Conservation (phyloP, 2,329 filamentous ascomycete species). For the Lachnellula hyalina region DNA sequence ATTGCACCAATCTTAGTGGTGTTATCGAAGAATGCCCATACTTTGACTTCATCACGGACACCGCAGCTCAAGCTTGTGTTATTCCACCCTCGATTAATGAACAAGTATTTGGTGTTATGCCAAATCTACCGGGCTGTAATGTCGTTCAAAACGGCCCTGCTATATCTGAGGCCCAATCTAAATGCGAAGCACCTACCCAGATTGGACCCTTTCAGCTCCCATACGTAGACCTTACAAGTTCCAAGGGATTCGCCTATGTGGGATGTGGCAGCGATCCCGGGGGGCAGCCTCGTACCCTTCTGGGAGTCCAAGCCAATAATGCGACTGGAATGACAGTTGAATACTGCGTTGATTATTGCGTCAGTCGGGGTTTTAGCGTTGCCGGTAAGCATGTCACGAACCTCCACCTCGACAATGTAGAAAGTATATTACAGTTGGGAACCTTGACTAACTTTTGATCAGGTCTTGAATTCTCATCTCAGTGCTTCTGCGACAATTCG, state of each 20-base stretch:
- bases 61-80: constrained; percentile 47
- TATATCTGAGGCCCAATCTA: constrained; percentile 30
- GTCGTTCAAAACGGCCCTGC: constrained; percentile 29
- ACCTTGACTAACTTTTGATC: background rate
- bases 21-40: constrained; percentile 38
- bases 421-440: background rate
- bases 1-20: constrained; percentile 42
- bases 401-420: background rate
- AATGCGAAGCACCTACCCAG: constrained; percentile 42
- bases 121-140: constrained; percentile 51
- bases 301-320: constrained; percentile 20
- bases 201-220: constrained; percentile 43
- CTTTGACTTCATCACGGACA: constrained; percentile 47
- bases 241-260: constrained; percentile 50
- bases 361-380: constrained; percentile 1
- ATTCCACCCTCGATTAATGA: constrained; percentile 42
- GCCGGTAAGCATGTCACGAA: constrained; percentile 4
- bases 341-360: constrained; percentile 7
- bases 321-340: constrained; percentile 5
- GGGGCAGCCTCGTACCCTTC: constrained; percentile 39
- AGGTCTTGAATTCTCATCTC: constrained; percentile 31
- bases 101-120: constrained; percentile 37
- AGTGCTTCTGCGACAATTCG: constrained; percentile 25
- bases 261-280: constrained; percentile 55
- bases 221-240: constrained; percentile 39